Percentiles rank a stretch among this genome's conserved stretches.
phyloP scores from a whole-genome alignment of 805 yeast species.

The Candida vartiovaarae region DNA sequence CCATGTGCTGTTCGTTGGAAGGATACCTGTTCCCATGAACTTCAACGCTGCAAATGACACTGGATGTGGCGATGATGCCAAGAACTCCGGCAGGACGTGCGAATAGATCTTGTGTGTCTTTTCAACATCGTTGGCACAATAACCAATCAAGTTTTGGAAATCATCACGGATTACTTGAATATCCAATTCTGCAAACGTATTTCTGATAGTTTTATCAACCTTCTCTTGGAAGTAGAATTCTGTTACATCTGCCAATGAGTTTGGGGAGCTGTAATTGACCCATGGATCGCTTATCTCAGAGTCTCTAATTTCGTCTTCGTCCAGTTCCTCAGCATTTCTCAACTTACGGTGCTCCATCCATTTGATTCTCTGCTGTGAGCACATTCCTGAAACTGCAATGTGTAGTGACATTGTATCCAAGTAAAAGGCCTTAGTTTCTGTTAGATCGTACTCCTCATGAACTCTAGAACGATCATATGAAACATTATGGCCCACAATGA shows the following conservation, averaged over 20 bases:
- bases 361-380: conserved; percentile 80
- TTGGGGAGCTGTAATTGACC: conserved; percentile 69
- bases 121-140: conserved; percentile 82
- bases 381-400: conserved; percentile 84
- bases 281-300: conserved; percentile 67
- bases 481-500: conserved; percentile 86
- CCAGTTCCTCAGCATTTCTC: conserved; percentile 17
- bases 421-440: conserved; percentile 64
- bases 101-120: conserved; percentile 67
- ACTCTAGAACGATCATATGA: conserved; percentile 87
- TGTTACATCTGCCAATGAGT: conserved; percentile 76
- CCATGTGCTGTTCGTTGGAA: conserved; percentile 80
- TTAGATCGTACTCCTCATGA: conserved; percentile 70
- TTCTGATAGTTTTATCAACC: conserved; percentile 62
- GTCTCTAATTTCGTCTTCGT: conserved; percentile 16
- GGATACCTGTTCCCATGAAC: conserved; percentile 61
- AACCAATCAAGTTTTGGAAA: conserved; percentile 56
- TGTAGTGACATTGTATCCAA: conserved; percentile 92
- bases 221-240: conserved; percentile 64
- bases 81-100: conserved; percentile 63
- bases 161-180: conserved; percentile 46
- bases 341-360: conserved; percentile 55
- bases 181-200: conserved; percentile 50
- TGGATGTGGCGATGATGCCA: conserved; percentile 78
- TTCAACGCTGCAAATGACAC: conserved; percentile 85